Base-by-base conservation (phyloP, 306 rosid genomes). In the Trichosanthes cucumerina region DNA sequence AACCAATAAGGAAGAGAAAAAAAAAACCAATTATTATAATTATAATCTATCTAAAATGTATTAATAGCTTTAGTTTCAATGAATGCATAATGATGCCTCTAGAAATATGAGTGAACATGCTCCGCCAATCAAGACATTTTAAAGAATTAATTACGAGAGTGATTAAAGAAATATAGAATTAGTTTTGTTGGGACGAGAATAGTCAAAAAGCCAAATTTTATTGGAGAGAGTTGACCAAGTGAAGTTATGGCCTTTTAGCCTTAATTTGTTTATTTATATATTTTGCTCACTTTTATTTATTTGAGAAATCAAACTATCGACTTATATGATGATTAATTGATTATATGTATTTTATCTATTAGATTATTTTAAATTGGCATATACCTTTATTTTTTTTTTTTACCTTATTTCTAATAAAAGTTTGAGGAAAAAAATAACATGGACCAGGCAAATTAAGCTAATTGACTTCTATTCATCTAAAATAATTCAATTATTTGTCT, bases 141-240 rank as follows among this genome's bases (percentile, higher is more conserved):
- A 21, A 70, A 6, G 21, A 44, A 70, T 70, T 69, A 44, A 70
- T 70, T 69, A 43, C 52, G 75, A 68, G 19, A 66, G 26, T 38
- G 33, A 69, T 69, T 69, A 69, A 43, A 43, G 10, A 43, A 69
- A 41, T 70, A 12, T 11, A 23, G 52, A 70, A 12, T 70, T 70
- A 23, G 56, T 70, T 41, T 41, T 41, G 53, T 41, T 41, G 54
- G 76, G 59, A 72, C 16, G 4, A 0, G 6, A 72, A 24, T 72
- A 3, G 77, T 72, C 59, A 72, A 72, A 72, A 72, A 72, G 77
- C 77, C 41, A 13, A 62, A 26, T 72, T 72, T 47, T 72, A 47
- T 72, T 47, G 77, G 43, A 46, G 5, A 69, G 15, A 46, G 77
- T 71, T 46, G 77, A 46, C 76, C 1, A 0, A 41, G 2, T 34